Percentiles rank a stretch among this genome's conserved stretches.
Evolutionary conservation across 75 land plant genomes (phyloP).

Genomic region (Sequoiadendron giganteum): DNA sequence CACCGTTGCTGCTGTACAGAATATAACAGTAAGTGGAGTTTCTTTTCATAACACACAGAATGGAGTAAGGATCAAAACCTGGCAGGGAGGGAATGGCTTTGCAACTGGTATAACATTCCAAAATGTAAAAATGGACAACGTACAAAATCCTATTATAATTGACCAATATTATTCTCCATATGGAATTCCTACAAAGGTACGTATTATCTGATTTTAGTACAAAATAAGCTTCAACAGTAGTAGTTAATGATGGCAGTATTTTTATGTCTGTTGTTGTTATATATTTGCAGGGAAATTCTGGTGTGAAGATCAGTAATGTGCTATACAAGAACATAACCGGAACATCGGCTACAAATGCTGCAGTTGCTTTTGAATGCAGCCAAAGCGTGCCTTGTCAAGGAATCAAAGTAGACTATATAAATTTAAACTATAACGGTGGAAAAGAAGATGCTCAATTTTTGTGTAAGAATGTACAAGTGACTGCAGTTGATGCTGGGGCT

Average conservation of each 20-base stretch:
- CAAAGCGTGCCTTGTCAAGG: constrained; percentile 41
- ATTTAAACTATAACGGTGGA: constrained; percentile 19
- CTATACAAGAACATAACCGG: constrained; percentile 47
- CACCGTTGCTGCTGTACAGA: constrained; percentile 37
- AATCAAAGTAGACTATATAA: constrained; percentile 37
- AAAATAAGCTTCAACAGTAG: too few relatives aligned
- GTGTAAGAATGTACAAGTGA: constrained; percentile 30
- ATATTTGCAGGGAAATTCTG: constrained; percentile 22
- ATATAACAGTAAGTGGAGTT: constrained; percentile 34
- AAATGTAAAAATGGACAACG: constrained; percentile 32
- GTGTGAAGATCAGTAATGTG: constrained; percentile 47
- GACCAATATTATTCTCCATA: constrained; percentile 49
- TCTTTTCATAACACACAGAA: constrained; percentile 43
- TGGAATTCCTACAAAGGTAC: background rate
- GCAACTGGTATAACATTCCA: constrained; percentile 32
- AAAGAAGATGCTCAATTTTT: constrained; percentile 7
- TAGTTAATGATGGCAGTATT: too few relatives aligned
- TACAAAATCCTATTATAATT: constrained; percentile 42
- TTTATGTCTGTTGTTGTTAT: too few relatives aligned
- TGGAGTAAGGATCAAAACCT: constrained; percentile 67
- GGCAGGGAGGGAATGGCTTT: constrained; percentile 47
- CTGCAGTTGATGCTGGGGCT: constrained; percentile 5
- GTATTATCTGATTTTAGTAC: background rate
- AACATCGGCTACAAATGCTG: constrained; percentile 50
- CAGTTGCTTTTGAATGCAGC: constrained; percentile 61